Evolutionary conservation across 108 stramenopile genomes (phyloP), one percentile per base, ranked within the genome.

Genomic region (Cylindrotheca closterium): DNA sequence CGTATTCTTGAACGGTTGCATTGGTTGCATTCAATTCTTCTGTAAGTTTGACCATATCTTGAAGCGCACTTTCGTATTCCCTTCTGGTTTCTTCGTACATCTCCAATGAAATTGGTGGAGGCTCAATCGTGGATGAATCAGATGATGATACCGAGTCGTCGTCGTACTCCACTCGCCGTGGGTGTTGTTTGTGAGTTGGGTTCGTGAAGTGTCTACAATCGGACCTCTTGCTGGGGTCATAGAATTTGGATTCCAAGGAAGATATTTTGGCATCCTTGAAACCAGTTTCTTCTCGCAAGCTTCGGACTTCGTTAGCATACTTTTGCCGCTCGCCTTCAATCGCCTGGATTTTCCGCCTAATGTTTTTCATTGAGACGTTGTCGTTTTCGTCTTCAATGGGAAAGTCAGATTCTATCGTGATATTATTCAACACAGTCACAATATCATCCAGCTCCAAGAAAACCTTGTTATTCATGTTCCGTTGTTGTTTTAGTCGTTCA

Each of bases 311-410:
- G 0, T 47, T 17, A 0, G 49, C n/a, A 8, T 53, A 34, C n/a
- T 33, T 28, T 34, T 56, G 45, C 2, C 65, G 54, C 19, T 67
- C 65, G n/a, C 53, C 47, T 53, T 73, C 71, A 19, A 73, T 73
- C 0, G 71, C 63, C 23, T 59, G 31, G 29, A 73, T 65, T 51
- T 73, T 73, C 31, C 71, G 55, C n/a, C 52, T 63, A 17, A 73
- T 63, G 33, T 65, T 73, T 32, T 71, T 26, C 1, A 71, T 25
- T 34, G 70, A 42, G 8, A 29, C 22, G 58, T 33, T n/a, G 34
- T 22, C 34, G 22, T 52, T 33, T 24, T 64, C 52, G 22, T 47
- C 32, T 47, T 64, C 63, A 22, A 64, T 15, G 7, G 37, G 7
- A 15, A 42, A 42, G 37, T 42, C 37, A 10, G 37, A 42, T 7